Percentiles rank a stretch among this genome's conserved stretches.
phyloP scores from a whole-genome alignment of 192 early-diverging fungal genomes.

The Lobosporangium transversale region DNA sequence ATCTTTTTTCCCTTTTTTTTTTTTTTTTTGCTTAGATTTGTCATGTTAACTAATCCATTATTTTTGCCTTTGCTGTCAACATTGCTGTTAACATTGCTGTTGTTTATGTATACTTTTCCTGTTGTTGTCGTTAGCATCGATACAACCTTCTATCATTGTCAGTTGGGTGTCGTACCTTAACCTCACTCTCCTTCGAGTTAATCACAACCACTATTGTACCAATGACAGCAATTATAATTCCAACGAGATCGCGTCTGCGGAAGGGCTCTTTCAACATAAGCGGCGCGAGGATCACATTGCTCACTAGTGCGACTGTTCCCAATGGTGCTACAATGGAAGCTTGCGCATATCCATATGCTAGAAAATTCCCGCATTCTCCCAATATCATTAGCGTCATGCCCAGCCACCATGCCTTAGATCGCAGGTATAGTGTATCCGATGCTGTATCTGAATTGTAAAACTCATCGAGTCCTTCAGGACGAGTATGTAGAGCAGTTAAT shows the following conservation, averaged over 20 bases:
- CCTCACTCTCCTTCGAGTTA: slow-evolving; percentile 67
- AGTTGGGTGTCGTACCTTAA: slow-evolving; percentile 39
- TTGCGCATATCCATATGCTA: slow-evolving; percentile 80
- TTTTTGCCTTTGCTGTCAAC: too few species aligned
- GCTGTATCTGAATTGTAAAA: slow-evolving; percentile 22
- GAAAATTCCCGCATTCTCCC: slow-evolving; percentile 57
- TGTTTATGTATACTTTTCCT: too few species aligned
- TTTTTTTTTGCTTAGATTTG: too few species aligned
- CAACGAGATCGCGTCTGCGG: slow-evolving; percentile 66
- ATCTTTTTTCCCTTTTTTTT: too few species aligned
- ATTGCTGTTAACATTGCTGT: background rate
- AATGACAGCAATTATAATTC: slow-evolving; percentile 68
- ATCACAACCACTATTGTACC: slow-evolving; percentile 73
- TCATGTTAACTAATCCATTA: too few species aligned
- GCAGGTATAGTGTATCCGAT: slow-evolving; percentile 56
- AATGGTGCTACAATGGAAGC: slow-evolving; percentile 78
- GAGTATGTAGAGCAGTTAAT: background rate
- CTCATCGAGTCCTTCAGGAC: slow-evolving; percentile 20
- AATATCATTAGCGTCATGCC: slow-evolving; percentile 73
- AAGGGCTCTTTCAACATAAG: slow-evolving; percentile 72
- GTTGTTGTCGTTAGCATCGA: too few species aligned
- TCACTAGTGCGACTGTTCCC: slow-evolving; percentile 76
- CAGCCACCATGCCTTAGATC: slow-evolving; percentile 72
- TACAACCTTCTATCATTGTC: background rate
- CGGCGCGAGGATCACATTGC: slow-evolving; percentile 77